A percentile compares a stretch with the other conserved stretches of the same genome.
Evolutionary conservation across 75 land plant species (phyloP).

Genomic region (Sequoia sempervirens): DNA sequence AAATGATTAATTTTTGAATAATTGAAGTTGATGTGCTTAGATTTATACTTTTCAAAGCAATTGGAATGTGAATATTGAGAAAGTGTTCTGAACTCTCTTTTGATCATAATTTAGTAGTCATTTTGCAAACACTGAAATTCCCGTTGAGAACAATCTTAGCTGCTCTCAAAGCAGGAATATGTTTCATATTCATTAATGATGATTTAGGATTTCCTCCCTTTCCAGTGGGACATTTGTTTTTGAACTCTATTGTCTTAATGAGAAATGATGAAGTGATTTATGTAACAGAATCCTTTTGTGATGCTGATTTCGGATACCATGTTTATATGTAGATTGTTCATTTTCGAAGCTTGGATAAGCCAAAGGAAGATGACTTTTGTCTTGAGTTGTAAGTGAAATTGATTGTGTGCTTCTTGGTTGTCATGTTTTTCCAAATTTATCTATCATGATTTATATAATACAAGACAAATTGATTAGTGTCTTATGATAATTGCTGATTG

Average conservation of each 20-base stretch:
- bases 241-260: neutral
- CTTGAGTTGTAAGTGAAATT: constrained; percentile 76
- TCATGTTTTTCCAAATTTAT: neutral
- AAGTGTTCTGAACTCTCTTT: neutral
- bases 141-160: neutral
- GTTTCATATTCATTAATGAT: neutral
- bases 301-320: neutral
- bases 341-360: constrained; percentile 84
- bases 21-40: neutral
- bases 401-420: neutral
- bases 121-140: too few species aligned
- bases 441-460: neutral
- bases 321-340: constrained; percentile 66
- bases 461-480: neutral
- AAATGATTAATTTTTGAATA: neutral
- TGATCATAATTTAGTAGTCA: neutral
- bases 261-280: neutral
- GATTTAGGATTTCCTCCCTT: neutral
- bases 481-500: neutral
- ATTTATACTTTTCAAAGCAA: neutral
- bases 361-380: constrained; percentile 96
- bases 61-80: neutral
- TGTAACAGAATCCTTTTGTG: neutral
- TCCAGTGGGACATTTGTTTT: neutral
- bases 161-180: neutral